Evolutionary conservation across 805 yeast species (phyloP).

Genomic region (Priceomyces medius): DNA sequence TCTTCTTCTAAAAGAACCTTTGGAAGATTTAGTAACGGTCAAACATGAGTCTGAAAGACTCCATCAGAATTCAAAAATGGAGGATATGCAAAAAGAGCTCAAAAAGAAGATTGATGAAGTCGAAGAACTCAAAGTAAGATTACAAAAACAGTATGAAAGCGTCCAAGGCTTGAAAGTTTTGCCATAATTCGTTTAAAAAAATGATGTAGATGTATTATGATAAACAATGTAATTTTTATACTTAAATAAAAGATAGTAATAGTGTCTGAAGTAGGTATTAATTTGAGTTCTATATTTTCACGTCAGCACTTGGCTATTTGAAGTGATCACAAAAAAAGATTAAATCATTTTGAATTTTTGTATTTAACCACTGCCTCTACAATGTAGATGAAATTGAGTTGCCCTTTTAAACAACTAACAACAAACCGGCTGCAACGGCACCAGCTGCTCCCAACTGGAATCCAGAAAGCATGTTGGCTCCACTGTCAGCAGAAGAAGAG

Average conservation of each 20-base stretch:
- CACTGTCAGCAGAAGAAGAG: conserved; percentile 24
- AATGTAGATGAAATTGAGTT: not conserved
- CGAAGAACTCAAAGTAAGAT: conserved; percentile 6
- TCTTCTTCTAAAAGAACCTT: conserved; percentile 1
- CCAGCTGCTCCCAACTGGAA: conserved; percentile 35
- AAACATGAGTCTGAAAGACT: not conserved
- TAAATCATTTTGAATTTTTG: too few relatives aligned
- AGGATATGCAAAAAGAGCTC: not conserved
- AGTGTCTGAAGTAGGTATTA: conserved; percentile 2
- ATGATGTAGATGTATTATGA: not conserved
- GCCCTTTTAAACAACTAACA: conserved; percentile 39
- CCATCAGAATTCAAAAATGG: not conserved
- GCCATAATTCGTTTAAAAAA: not conserved
- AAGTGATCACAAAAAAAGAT: too few relatives aligned
- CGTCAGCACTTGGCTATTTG: not conserved
- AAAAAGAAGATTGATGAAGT: conserved; percentile 4
- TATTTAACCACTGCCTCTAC: too few relatives aligned
- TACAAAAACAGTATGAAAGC: conserved; percentile 6
- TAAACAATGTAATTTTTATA: conserved; percentile 1
- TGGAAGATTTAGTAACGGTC: not conserved
- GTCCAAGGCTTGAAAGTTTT: conserved; percentile 6
- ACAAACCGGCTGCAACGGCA: conserved; percentile 51
- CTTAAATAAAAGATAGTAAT: conserved; percentile 2
- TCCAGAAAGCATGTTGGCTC: conserved; percentile 18
- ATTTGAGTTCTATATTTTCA: not conserved